Conservation (phyloP, 192 early-diverging fungal species). For the Coemansia sp. region DNA sequence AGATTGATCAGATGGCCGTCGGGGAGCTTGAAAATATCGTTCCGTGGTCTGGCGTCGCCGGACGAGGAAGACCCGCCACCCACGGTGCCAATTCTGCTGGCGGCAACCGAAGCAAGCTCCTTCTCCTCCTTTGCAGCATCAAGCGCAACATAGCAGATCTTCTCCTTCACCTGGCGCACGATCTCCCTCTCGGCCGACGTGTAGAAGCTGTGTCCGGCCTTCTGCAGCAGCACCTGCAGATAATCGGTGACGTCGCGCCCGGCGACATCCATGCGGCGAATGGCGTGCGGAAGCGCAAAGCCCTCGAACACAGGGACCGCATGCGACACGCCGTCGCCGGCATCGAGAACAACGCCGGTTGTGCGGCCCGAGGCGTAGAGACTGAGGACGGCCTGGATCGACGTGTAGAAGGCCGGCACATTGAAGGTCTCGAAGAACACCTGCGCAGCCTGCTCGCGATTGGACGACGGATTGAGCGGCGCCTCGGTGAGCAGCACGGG, state of each 20-base stretch:
- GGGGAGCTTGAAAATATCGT: constrained; percentile 46
- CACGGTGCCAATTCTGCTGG: constrained; percentile 60
- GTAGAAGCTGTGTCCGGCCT: constrained; percentile 82
- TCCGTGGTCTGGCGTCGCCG: constrained; percentile 46
- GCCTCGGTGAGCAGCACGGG: constrained; percentile 97
- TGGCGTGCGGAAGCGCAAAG: constrained; percentile 92
- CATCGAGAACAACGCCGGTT: constrained; percentile 94
- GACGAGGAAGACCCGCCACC: constrained; percentile 69
- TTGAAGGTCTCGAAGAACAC: constrained; percentile 99
- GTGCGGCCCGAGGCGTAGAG: constrained; percentile 97
- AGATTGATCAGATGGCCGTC: constrained; percentile 60
- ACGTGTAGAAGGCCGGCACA: constrained; percentile 93
- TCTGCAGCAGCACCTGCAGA: constrained; percentile 89
- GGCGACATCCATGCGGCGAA: constrained; percentile 90
- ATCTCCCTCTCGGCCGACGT: constrained; percentile 95
- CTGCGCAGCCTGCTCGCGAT: constrained; percentile 92
- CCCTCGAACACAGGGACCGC: constrained; percentile 96
- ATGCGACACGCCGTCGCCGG: constrained; percentile 96
- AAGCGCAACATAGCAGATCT: constrained; percentile 87
- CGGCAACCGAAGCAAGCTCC: constrained; percentile 72
- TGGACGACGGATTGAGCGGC: constrained; percentile 88
- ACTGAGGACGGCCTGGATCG: constrained; percentile 96
- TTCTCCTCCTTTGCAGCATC: constrained; percentile 94
- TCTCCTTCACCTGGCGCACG: constrained; percentile 95
- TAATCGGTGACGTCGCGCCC: constrained; percentile 94